A percentile compares a stretch with the other conserved stretches of the same genome.
phyloP scores from a whole-genome alignment of 139 green algal species.

The Nannochloris sp. region DNA sequence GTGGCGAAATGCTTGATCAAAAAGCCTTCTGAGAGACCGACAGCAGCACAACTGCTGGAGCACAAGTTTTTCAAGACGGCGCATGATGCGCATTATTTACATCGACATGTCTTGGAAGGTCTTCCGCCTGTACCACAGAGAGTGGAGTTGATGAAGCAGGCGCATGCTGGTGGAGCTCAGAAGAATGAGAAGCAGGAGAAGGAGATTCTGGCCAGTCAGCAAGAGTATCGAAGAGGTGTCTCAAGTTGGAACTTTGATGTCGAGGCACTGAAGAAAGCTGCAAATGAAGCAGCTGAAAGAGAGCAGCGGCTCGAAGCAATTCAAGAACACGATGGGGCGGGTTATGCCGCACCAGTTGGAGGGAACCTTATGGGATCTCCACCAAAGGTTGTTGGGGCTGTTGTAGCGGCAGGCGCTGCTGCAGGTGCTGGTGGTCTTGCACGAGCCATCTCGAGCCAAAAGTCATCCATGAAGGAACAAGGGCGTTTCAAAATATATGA shows the following conservation, averaged over 20 bases:
- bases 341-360: neutral
- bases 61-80: constrained; percentile 96
- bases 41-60: constrained; percentile 87
- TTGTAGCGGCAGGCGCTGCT: neutral
- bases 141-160: constrained; percentile 67
- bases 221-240: constrained; percentile 76
- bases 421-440: neutral
- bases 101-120: constrained; percentile 62
- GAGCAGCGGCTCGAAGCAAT: neutral
- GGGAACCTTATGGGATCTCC: neutral
- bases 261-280: constrained; percentile 69
- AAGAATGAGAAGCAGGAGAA: constrained; percentile 16
- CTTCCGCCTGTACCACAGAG: constrained; percentile 76
- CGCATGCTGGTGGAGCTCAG: neutral
- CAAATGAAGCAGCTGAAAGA: constrained; percentile 19
- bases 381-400: neutral
- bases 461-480: constrained; percentile 28
- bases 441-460: neutral
- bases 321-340: neutral
- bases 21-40: constrained; percentile 77
- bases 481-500: constrained; percentile 71
- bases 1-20: constrained; percentile 95
- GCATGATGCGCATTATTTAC: constrained; percentile 67
- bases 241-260: constrained; percentile 92
- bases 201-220: constrained; percentile 41